phyloP scores from a whole-genome alignment of 2,329 filamentous ascomycete species.

The Curvularia lunata region DNA sequence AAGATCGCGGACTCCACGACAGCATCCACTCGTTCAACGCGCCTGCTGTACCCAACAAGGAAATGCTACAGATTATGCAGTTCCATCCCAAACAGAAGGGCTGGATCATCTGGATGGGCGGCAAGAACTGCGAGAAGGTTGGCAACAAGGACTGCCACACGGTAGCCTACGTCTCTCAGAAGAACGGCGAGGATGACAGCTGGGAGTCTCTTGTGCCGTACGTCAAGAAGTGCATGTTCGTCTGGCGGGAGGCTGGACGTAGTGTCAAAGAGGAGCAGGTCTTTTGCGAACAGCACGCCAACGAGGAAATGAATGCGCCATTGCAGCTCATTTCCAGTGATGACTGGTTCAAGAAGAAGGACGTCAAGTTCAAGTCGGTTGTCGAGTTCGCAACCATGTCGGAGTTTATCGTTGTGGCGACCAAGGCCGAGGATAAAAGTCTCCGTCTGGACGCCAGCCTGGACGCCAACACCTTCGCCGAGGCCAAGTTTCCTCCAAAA shows the following conservation, averaged over 20 bases:
- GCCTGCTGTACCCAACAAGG: conserved; percentile 64
- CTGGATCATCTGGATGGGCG: conserved; percentile 90
- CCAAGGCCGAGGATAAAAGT: conserved; percentile 68
- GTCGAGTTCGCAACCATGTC: conserved; percentile 92
- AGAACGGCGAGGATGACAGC: conserved; percentile 68
- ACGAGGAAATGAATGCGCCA: conserved; percentile 67
- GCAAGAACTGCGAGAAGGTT: conserved; percentile 67
- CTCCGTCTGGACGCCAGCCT: conserved; percentile 82
- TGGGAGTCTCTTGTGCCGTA: conserved; percentile 79
- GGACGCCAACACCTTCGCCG: conserved; percentile 81
- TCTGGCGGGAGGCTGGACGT: conserved; percentile 65
- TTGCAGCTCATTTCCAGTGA: conserved; percentile 77
- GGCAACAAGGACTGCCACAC: conserved; percentile 66
- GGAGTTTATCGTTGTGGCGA: conserved; percentile 92
- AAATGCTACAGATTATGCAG: conserved; percentile 62
- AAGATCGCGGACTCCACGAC: conserved; percentile 69
- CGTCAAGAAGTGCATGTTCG: conserved; percentile 85
- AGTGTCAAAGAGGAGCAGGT: conserved; percentile 68
- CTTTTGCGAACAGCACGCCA: conserved; percentile 68
- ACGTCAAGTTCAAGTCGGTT: conserved; percentile 71
- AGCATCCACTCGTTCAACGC: conserved; percentile 76
- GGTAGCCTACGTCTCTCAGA: conserved; percentile 76
- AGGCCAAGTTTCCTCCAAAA: conserved; percentile 84
- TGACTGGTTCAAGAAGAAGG: conserved; percentile 75
- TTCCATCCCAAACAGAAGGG: conserved; percentile 84